phyloP scores from a whole-genome alignment of 1,139 yeast genomes.

The Yamadazyma kanchanaburiensis region DNA sequence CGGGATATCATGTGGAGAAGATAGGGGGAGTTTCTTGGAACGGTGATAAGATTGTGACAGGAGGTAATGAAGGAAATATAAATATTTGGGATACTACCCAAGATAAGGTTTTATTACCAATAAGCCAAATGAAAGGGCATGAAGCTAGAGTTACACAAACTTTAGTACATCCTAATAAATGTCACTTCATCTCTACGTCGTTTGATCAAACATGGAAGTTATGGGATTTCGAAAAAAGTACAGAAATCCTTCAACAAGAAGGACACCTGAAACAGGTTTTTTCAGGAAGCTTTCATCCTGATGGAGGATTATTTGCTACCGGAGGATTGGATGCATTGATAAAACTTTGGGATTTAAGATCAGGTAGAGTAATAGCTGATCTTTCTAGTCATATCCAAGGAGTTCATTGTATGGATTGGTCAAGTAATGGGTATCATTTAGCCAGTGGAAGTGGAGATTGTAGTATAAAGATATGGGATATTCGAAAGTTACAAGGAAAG shows the following conservation, averaged over 20 bases:
- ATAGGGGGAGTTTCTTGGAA: constrained; percentile 72
- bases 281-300: constrained; percentile 63
- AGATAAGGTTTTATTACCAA: constrained; percentile 5
- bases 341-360: constrained; percentile 81
- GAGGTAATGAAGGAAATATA: constrained; percentile 66
- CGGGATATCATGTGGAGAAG: constrained; percentile 53
- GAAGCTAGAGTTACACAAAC: constrained; percentile 59
- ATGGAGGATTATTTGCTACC: constrained; percentile 73
- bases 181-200: constrained; percentile 65
- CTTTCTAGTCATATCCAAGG: constrained; percentile 71
- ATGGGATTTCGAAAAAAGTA: constrained; percentile 62
- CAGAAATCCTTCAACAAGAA: constrained; percentile 55
- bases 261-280: constrained; percentile 82
- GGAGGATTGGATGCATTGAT: constrained; percentile 80
- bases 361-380: constrained; percentile 63
- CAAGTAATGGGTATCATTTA: constrained; percentile 69
- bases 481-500: constrained; percentile 41
- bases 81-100: constrained; percentile 38
- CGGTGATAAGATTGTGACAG: constrained; percentile 34
- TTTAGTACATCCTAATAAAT: constrained; percentile 63
- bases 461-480: constrained; percentile 80
- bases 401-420: constrained; percentile 70
- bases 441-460: constrained; percentile 89
- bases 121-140: constrained; percentile 35
- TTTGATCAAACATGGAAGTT: constrained; percentile 87